phyloP scores from a whole-genome alignment of 345 rosid species.

The Limnanthes douglasii region DNA sequence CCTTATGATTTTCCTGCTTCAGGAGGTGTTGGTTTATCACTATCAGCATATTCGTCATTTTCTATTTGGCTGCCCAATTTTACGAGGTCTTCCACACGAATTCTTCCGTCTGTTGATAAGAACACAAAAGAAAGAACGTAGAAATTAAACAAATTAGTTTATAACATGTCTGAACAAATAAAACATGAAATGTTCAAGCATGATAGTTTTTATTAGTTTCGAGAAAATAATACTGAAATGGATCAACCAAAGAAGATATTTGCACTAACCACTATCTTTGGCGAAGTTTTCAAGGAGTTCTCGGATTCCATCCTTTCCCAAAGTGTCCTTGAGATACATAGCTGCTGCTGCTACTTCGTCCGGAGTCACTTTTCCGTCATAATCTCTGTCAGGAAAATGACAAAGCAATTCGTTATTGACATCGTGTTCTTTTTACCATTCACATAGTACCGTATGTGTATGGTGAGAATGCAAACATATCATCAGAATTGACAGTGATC shows the following conservation, averaged over 20 bases:
- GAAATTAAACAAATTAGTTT: not conserved
- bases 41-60: conserved; percentile 28
- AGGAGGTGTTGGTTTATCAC: too few species aligned
- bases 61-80: conserved; percentile 58
- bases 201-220: too few species aligned
- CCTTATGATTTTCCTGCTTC: too few species aligned
- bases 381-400: conserved; percentile 43
- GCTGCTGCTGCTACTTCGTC: conserved; percentile 96
- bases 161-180: not conserved
- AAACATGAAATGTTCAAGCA: too few species aligned
- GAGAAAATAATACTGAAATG: not conserved
- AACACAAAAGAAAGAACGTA: not conserved
- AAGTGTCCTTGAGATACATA: conserved; percentile 61
- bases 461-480: not conserved
- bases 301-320: conserved; percentile 81
- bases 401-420: not conserved
- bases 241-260: conserved; percentile 1
- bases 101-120: conserved; percentile 57
- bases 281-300: conserved; percentile 83
- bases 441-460: too few species aligned
- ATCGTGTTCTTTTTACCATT: too few species aligned
- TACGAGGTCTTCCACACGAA: conserved; percentile 73
- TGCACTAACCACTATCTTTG: conserved; percentile 61
- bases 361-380: conserved; percentile 84
- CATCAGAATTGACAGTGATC: too few species aligned